phyloP scores from a whole-genome alignment of 2,329 filamentous ascomycete species.

The Cladorrhinum sp. region DNA sequence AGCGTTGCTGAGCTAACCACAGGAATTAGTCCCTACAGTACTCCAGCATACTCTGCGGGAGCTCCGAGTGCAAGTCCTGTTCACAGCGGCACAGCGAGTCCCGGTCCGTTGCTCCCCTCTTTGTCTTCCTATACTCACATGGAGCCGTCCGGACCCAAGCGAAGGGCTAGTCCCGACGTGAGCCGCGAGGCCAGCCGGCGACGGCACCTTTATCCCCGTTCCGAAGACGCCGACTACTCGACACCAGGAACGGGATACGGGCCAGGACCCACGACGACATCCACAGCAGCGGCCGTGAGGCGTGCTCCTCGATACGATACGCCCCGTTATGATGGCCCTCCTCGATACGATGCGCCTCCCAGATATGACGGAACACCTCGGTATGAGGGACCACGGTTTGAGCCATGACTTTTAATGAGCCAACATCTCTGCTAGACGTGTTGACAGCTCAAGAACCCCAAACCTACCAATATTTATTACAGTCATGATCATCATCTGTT shows the following conservation, averaged over 20 bases:
- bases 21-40: conserved; percentile 58
- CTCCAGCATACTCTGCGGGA: conserved; percentile 51
- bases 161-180: conserved; percentile 50
- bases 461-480: not conserved
- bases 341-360: not conserved
- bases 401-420: not conserved
- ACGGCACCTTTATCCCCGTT: conserved; percentile 35
- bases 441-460: not conserved
- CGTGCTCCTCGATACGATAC: conserved; percentile 2
- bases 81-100: conserved; percentile 41
- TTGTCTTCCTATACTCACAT: conserved; percentile 37
- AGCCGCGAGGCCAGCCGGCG: conserved; percentile 46
- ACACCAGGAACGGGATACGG: not conserved
- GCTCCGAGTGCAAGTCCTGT: conserved; percentile 38
- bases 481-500: no score
- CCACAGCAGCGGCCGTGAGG: not conserved
- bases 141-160: conserved; percentile 44
- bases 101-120: conserved; percentile 38
- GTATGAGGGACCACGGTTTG: conserved; percentile 7
- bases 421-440: not conserved
- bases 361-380: not conserved
- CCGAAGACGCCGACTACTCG: conserved; percentile 20
- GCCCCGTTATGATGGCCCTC: not conserved
- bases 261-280: not conserved
- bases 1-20: conserved; percentile 63